phyloP scores from a whole-genome alignment of 768 basidiomycete genomes.

The Rhodotorula sphaerocarpa region DNA sequence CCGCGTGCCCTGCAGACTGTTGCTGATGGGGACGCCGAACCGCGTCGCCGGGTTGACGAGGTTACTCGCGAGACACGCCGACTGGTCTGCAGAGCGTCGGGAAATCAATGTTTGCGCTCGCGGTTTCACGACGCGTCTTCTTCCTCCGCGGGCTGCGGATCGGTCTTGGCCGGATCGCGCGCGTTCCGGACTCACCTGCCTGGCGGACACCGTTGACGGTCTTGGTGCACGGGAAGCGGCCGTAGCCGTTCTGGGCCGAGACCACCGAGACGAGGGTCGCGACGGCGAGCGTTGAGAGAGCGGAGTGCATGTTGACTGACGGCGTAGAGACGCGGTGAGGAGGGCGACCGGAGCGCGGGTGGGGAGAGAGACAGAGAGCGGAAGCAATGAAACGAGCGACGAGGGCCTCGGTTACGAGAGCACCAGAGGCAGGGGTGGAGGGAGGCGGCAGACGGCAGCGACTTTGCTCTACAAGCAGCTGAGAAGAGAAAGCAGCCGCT shows the following conservation, averaged over 20 bases:
- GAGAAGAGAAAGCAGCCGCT: no score
- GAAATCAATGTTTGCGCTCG: neutral
- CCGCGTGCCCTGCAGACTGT: conserved; percentile 14
- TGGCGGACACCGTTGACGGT: conserved; percentile 11
- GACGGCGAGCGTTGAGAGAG: conserved; percentile 14
- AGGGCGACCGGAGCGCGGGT: no score
- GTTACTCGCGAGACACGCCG: neutral
- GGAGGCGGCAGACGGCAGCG: no score
- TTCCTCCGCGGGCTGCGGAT: no score
- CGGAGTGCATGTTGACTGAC: conserved; percentile 15
- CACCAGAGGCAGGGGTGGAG: no score
- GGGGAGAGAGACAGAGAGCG: no score
- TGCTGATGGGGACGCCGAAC: neutral
- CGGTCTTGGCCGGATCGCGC: neutral
- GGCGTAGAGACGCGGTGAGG: no score
- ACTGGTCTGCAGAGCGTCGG: neutral
- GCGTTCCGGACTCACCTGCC: neutral
- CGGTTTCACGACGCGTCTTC: neutral
- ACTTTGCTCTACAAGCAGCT: no score
- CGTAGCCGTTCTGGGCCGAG: conserved; percentile 2
- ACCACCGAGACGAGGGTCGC: conserved; percentile 21
- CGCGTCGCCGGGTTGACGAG: conserved; percentile 12
- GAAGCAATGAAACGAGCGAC: no score
- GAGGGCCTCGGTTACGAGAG: no score
- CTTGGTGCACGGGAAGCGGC: conserved; percentile 25